Conservation (phyloP, 768 basidiomycete species). For the Mrakia blollopis region DNA sequence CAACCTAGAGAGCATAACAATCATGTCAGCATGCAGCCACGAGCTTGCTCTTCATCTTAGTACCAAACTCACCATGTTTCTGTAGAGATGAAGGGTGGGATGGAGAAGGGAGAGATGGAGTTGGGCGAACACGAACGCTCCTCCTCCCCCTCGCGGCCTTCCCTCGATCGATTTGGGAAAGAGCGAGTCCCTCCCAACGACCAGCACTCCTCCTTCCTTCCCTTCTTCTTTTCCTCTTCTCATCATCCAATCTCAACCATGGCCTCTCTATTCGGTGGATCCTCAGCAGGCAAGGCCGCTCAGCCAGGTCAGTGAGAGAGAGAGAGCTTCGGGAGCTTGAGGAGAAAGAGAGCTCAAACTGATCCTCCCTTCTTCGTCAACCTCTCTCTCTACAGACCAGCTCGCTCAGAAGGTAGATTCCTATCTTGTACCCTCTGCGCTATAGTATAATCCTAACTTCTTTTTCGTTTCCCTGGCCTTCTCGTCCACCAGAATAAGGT, state of each 20-base stretch:
- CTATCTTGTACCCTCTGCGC: no score
- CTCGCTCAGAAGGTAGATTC: neutral
- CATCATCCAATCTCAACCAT: neutral
- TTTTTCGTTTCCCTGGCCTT: no score
- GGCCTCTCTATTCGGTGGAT: slow-evolving; percentile 25
- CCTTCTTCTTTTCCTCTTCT: neutral
- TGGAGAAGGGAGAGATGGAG: neutral
- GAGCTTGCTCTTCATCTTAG: no score
- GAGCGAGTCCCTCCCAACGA: neutral
- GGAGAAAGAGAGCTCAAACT: neutral
- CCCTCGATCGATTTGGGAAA: no score
- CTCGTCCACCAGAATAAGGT: no score
- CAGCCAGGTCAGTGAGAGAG: slow-evolving; percentile 1
- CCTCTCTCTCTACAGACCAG: slow-evolving; percentile 3
- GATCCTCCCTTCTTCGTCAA: neutral
- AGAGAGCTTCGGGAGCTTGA: neutral
- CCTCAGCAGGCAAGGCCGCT: slow-evolving; percentile 2
- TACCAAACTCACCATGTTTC: neutral
- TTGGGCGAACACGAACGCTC: neutral
- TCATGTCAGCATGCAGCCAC: no score
- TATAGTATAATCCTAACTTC: no score
- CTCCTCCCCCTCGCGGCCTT: neutral
- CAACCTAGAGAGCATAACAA: slow-evolving; percentile 55
- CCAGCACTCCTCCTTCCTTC: neutral
- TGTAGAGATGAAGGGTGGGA: neutral